A percentile compares a stretch with the other conserved stretches of the same genome.
Conservation (phyloP, 1,284 basidiomycete species). For the Naganishia albida region DNA sequence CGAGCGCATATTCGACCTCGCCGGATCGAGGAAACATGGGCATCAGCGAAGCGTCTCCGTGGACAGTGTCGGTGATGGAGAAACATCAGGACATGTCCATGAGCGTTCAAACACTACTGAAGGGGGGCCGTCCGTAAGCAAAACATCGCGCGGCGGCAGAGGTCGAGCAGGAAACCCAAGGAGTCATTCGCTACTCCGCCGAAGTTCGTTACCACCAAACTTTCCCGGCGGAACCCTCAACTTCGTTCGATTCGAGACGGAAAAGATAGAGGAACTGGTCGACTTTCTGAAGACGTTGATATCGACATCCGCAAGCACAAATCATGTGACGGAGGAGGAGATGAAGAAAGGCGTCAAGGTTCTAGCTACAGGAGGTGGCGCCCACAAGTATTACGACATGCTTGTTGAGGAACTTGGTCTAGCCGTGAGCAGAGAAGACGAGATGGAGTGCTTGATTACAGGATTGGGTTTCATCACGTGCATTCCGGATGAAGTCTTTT, state of each 20-base stretch:
- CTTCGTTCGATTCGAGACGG: slow-evolving; percentile 96
- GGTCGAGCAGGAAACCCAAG: slow-evolving; percentile 56
- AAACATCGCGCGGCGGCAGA: slow-evolving; percentile 65
- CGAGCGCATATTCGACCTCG: slow-evolving; percentile 68
- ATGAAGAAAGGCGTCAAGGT: slow-evolving; percentile 95
- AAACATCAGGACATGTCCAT: neutral
- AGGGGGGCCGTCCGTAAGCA: slow-evolving; percentile 54
- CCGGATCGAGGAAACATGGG: neutral
- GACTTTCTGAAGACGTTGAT: slow-evolving; percentile 87
- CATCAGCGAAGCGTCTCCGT: slow-evolving; percentile 16
- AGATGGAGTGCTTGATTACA: slow-evolving; percentile 98
- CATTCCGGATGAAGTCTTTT: slow-evolving; percentile 97
- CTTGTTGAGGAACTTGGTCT: slow-evolving; percentile 76
- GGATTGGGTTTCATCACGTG: slow-evolving; percentile 93
- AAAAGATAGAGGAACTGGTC: slow-evolving; percentile 81
- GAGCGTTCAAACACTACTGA: neutral
- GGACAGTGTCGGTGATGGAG: slow-evolving; percentile 3
- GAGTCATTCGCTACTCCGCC: slow-evolving; percentile 64
- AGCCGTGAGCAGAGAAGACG: slow-evolving; percentile 86
- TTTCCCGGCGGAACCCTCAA: slow-evolving; percentile 96
- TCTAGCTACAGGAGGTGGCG: slow-evolving; percentile 97
- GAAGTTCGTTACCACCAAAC: slow-evolving; percentile 67
- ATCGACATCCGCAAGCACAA: slow-evolving; percentile 78
- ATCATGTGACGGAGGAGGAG: slow-evolving; percentile 81
- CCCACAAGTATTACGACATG: slow-evolving; percentile 87